Conservation (phyloP, 139 green algal genomes). For the Nannochloris sp. region DNA sequence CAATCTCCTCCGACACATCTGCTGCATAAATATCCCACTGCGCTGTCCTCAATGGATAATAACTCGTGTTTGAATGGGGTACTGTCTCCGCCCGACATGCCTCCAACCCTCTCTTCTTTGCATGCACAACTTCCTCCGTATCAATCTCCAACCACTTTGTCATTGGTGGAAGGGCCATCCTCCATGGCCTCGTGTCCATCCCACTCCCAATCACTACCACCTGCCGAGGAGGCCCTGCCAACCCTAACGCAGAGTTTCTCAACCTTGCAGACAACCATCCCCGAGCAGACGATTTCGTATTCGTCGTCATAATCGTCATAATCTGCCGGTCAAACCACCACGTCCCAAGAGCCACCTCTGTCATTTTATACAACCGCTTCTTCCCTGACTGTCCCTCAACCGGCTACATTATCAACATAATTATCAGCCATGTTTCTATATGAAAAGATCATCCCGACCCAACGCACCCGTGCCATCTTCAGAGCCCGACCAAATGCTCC, state of each 20-base stretch:
- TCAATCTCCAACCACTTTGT: slow-evolving; percentile 63
- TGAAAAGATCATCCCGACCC: too few relatives aligned
- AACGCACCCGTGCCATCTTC: not conserved
- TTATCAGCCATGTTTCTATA: too few relatives aligned
- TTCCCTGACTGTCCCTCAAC: not conserved
- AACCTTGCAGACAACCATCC: slow-evolving; percentile 12
- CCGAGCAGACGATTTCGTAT: not conserved
- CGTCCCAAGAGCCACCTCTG: not conserved
- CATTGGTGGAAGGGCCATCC: slow-evolving; percentile 43
- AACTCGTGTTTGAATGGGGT: not conserved
- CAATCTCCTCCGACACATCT: not conserved
- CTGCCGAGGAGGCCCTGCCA: slow-evolving; percentile 4
- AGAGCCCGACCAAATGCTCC: not conserved
- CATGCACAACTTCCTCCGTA: slow-evolving; percentile 32
- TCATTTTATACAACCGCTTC: slow-evolving; percentile 10
- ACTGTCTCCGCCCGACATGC: not conserved
- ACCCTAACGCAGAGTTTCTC: not conserved
- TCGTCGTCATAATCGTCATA: not conserved
- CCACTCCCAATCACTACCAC: slow-evolving; percentile 39
- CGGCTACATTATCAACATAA: not conserved
- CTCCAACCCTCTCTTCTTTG: slow-evolving; percentile 30
- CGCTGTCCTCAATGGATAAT: not conserved
- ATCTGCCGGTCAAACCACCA: slow-evolving; percentile 29
- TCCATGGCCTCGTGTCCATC: slow-evolving; percentile 60
- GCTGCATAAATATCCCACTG: not conserved